These are phyloP conservation scores for Spencermartinsiella ligniputridi DNA, from an alignment of 1,139 yeast genomes.

Conservation along the genomic window DNA sequence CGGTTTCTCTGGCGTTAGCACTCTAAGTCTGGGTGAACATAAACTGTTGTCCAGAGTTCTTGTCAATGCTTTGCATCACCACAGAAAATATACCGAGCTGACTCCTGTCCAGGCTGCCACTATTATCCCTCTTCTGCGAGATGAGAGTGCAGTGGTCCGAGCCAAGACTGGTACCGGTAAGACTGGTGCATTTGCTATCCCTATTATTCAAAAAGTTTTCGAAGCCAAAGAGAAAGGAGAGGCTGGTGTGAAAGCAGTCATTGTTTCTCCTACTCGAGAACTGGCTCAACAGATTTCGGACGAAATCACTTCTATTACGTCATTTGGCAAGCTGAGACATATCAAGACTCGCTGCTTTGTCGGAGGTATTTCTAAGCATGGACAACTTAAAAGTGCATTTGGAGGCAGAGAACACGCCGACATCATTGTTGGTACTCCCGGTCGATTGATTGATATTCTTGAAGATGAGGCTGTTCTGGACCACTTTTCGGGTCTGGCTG, in stretches of 20 bases:
- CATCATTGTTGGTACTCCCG: constrained; percentile 87
- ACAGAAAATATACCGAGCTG: constrained; percentile 39
- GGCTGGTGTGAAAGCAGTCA: constrained; percentile 46
- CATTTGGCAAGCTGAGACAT: constrained; percentile 34
- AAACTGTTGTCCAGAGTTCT: constrained; percentile 31
- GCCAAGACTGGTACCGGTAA: constrained; percentile 92
- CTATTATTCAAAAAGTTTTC: constrained; percentile 67
- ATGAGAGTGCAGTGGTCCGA: constrained; percentile 65
- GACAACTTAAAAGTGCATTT: constrained; percentile 37
- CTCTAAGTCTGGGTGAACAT: constrained; percentile 27
- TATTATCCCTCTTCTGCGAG: constrained; percentile 57
- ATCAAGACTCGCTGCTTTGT: constrained; percentile 41
- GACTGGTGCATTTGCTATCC: constrained; percentile 78
- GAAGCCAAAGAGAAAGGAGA: constrained; percentile 33
- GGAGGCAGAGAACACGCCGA: constrained; percentile 34
- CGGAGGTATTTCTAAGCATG: constrained; percentile 46
- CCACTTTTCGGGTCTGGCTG: constrained; percentile 51
- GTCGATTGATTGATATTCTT: constrained; percentile 64
- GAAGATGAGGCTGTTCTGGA: constrained; percentile 42
- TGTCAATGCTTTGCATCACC: constrained; percentile 33
- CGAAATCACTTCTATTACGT: constrained; percentile 46
- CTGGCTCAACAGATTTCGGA: constrained; percentile 78
- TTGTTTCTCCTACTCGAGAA: constrained; percentile 90
- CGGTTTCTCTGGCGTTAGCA: constrained; percentile 32
- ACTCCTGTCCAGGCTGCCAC: constrained; percentile 81